phyloP scores from a whole-genome alignment of 1,284 basidiomycete genomes.

The Marasmius sp. region DNA sequence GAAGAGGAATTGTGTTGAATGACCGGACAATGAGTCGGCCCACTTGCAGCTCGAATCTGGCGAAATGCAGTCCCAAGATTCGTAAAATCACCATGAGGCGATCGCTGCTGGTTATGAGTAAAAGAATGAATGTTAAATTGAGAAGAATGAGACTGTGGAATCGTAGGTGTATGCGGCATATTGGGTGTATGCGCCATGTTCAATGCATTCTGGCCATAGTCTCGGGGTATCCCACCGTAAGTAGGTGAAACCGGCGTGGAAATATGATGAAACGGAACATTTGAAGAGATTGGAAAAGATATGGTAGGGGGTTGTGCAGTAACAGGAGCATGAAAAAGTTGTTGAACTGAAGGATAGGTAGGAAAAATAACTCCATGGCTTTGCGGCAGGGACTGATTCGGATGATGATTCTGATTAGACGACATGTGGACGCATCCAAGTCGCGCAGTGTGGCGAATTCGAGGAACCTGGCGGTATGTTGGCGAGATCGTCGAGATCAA shows the following conservation, averaged over 20 bases:
- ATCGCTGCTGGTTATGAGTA: neutral
- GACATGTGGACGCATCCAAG: neutral
- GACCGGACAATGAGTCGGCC: too few species aligned
- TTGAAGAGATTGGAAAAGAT: neutral
- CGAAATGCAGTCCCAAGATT: too few species aligned
- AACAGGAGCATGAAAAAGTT: neutral
- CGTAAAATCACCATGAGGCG: too few species aligned
- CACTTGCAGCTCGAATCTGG: too few species aligned
- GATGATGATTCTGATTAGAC: too few species aligned
- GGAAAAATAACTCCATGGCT: neutral
- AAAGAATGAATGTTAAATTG: neutral
- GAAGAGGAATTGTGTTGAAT: neutral
- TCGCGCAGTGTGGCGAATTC: neutral
- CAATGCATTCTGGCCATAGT: neutral
- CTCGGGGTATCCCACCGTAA: neutral
- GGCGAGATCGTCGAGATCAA: neutral
- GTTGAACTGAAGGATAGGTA: neutral
- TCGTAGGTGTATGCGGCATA: too few species aligned
- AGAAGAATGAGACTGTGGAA: too few species aligned
- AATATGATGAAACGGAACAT: neutral
- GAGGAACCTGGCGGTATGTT: neutral
- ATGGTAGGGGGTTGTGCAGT: neutral
- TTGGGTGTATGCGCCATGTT: neutral
- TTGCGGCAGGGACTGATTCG: neutral
- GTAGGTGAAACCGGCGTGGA: neutral